Evolutionary conservation across 148 eudicot species (phyloP).

Genomic region (Camellia japonica): DNA sequence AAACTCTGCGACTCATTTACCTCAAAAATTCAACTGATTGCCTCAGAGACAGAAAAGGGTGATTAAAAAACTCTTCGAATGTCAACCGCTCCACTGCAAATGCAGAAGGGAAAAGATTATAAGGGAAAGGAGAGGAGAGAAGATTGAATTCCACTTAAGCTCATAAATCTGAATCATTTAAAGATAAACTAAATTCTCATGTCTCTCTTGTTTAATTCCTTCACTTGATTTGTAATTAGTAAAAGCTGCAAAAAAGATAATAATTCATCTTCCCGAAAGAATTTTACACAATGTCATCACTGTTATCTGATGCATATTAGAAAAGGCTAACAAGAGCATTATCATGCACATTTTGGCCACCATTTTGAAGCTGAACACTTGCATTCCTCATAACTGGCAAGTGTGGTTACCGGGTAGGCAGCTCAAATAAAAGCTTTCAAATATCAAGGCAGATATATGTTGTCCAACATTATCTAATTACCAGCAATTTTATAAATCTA

Average conservation of each 20-base stretch:
- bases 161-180: conserved; percentile 1
- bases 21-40: conserved; percentile 50
- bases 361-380: not conserved
- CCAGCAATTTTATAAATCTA: not conserved
- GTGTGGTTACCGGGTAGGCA: not conserved
- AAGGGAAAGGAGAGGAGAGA: conserved; percentile 7
- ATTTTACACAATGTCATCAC: not conserved
- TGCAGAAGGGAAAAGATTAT: conserved; percentile 11
- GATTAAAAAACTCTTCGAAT: conserved; percentile 94
- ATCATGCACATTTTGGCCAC: not conserved
- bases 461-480: not conserved
- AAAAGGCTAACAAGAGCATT: not conserved
- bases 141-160: conserved; percentile 4
- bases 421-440: not conserved
- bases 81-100: conserved; percentile 85
- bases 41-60: conserved; percentile 62
- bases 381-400: not conserved
- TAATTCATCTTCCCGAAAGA: not conserved
- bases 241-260: not conserved
- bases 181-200: conserved; percentile 9
- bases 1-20: conserved; percentile 32
- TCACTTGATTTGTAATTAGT: not conserved
- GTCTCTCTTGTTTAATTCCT: conserved; percentile 5
- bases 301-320: not conserved
- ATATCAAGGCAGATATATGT: conserved; percentile 1